A percentile compares a stretch with the other conserved stretches of the same genome.
These are phyloP conservation scores for Albophoma yamanashiensis DNA, from an alignment of 2,329 filamentous ascomycete genomes.

Conservation along the genomic window DNA sequence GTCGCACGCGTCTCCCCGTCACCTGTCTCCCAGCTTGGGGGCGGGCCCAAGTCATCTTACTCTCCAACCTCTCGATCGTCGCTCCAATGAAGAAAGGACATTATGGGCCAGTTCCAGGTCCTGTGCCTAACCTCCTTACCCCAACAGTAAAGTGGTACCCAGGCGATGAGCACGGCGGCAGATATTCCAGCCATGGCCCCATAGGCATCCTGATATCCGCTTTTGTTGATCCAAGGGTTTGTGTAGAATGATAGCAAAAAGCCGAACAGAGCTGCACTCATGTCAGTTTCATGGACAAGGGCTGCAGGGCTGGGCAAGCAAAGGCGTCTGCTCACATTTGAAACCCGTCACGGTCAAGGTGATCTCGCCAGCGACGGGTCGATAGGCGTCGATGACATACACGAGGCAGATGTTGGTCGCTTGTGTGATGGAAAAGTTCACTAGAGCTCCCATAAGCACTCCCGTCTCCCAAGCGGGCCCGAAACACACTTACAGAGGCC, in stretches of 20 bases:
- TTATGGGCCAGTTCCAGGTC: slow-evolving; percentile 36
- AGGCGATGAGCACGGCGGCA: slow-evolving; percentile 32
- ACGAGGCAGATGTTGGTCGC: slow-evolving; percentile 45
- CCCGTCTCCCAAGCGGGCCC: not conserved
- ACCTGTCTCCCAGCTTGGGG: too few relatives aligned
- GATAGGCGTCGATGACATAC: slow-evolving; percentile 47
- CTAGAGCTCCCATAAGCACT: slow-evolving; percentile 14
- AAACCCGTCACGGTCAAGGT: slow-evolving; percentile 42
- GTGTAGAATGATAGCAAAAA: slow-evolving; percentile 51
- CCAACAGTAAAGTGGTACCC: slow-evolving; percentile 40
- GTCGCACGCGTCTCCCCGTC: not conserved
- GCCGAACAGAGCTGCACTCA: slow-evolving; percentile 36
- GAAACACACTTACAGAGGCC: slow-evolving; percentile 31
- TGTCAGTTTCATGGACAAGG: not conserved
- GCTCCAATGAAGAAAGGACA: slow-evolving; percentile 36
- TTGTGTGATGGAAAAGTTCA: slow-evolving; percentile 46
- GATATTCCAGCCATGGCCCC: slow-evolving; percentile 48
- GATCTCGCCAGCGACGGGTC: slow-evolving; percentile 45
- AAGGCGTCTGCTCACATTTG: slow-evolving; percentile 29
- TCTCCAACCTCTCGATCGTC: slow-evolving; percentile 45
- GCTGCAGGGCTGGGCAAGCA: not conserved
- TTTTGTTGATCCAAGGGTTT: slow-evolving; percentile 42
- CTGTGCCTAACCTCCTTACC: slow-evolving; percentile 35
- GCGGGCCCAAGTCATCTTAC: slow-evolving; percentile 14
- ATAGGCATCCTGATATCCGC: slow-evolving; percentile 40